Evolutionary conservation across 2,329 filamentous ascomycete genomes (phyloP).

Genomic region (Colletotrichum musae): DNA sequence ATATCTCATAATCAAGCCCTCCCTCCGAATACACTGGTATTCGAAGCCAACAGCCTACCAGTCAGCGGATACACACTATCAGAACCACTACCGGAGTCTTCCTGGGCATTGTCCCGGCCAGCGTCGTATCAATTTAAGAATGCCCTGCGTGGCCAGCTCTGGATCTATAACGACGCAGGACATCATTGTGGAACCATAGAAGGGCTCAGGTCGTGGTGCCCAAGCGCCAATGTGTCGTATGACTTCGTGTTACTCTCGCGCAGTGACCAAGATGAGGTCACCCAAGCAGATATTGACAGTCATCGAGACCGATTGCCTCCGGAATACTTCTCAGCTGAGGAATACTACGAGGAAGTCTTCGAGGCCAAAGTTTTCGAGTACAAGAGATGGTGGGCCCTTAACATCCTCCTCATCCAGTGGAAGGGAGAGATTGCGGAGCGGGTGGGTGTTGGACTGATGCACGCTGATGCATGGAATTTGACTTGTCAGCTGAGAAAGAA

Average conservation of each 20-base stretch:
- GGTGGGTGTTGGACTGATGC: slow-evolving; percentile 18
- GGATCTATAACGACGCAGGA: slow-evolving; percentile 3
- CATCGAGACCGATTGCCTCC: neutral
- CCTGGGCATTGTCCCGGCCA: neutral
- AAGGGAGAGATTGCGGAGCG: slow-evolving; percentile 1
- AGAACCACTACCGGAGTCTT: neutral
- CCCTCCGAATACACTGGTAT: neutral
- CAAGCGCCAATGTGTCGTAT: neutral
- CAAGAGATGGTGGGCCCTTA: slow-evolving; percentile 15
- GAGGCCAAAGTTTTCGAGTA: neutral
- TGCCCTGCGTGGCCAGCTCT: neutral
- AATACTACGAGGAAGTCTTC: slow-evolving; percentile 27
- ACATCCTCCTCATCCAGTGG: slow-evolving; percentile 16
- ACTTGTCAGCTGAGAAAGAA: too few relatives aligned
- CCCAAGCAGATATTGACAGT: slow-evolving; percentile 12
- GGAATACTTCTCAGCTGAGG: neutral
- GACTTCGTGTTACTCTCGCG: slow-evolving; percentile 1
- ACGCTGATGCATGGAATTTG: slow-evolving; percentile 12
- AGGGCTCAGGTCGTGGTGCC: neutral
- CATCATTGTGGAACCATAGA: slow-evolving; percentile 15
- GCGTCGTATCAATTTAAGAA: neutral
- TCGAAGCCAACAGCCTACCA: neutral
- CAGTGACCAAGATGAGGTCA: slow-evolving; percentile 14
- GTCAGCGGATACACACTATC: neutral
- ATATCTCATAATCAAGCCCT: neutral